These are phyloP conservation scores for Xylaria sp. DNA, from an alignment of 2,329 filamentous ascomycete species.

Conservation along the genomic window DNA sequence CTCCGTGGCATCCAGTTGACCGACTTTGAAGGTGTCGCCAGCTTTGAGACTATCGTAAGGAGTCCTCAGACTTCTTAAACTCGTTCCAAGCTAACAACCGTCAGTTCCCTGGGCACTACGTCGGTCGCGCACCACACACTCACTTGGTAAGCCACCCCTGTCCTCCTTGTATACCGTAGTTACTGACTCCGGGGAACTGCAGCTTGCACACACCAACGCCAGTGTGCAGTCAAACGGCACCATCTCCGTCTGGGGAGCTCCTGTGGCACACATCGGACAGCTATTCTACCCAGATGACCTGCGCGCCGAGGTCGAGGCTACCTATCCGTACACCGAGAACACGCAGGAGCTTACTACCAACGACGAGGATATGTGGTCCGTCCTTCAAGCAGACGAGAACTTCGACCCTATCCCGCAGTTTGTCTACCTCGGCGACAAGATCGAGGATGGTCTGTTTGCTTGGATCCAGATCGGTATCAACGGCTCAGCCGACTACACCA, in stretches of 20 bases:
- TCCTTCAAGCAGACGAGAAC: conserved; percentile 44
- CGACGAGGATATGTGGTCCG: conserved; percentile 50
- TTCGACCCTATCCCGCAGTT: conserved; percentile 64
- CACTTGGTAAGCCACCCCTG: conserved; percentile 48
- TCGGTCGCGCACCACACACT: conserved; percentile 54
- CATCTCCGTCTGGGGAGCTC: conserved; percentile 46
- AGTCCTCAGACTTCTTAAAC: too few relatives aligned
- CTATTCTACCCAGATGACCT: conserved; percentile 50
- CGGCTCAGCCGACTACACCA: conserved; percentile 50
- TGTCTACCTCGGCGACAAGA: conserved; percentile 61
- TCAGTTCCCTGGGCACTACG: conserved; percentile 57
- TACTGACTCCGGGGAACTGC: too few relatives aligned
- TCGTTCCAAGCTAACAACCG: background rate
- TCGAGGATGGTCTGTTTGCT: conserved; percentile 59
- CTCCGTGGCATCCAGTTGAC: conserved; percentile 61
- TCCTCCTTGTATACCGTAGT: too few relatives aligned
- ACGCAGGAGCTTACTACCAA: conserved; percentile 47
- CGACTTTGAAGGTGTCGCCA: conserved; percentile 58
- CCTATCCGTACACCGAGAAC: conserved; percentile 48
- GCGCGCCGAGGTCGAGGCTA: conserved; percentile 47
- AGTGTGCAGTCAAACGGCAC: conserved; percentile 48
- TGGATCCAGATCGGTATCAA: conserved; percentile 63
- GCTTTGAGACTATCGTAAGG: conserved; percentile 57
- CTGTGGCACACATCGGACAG: conserved; percentile 50
- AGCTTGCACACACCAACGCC: conserved; percentile 45